These are phyloP conservation scores for Syncephalastrum sp. DNA, from an alignment of 371 early-diverging fungal species.

Conservation along the genomic window DNA sequence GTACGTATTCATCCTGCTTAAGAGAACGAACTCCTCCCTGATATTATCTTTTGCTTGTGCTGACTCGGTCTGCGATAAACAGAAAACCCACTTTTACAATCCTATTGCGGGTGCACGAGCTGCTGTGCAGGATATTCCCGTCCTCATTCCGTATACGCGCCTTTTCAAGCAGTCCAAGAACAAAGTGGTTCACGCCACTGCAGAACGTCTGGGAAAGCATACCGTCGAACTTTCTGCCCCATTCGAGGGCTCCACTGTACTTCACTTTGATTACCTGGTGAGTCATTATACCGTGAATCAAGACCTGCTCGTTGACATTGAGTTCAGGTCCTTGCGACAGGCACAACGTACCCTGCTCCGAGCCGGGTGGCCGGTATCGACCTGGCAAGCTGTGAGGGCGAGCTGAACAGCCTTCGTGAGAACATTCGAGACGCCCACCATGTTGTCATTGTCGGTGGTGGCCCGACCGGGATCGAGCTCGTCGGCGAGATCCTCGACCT, in stretches of 20 bases:
- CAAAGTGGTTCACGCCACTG: conserved; percentile 31
- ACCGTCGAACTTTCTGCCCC: conserved; percentile 15
- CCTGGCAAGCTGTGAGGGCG: conserved; percentile 22
- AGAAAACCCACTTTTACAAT: conserved; percentile 39
- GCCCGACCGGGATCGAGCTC: conserved; percentile 56
- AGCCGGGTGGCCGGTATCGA: conserved; percentile 10
- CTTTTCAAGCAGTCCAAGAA: conserved; percentile 22
- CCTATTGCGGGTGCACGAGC: conserved; percentile 27
- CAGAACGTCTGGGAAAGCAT: conserved; percentile 15
- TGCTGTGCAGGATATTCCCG: conserved; percentile 20
- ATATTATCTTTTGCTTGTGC: no score
- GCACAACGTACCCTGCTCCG: conserved; percentile 25
- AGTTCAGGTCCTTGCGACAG: conserved; percentile 26
- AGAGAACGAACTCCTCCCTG: no score
- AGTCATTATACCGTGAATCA: no score
- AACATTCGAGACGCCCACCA: conserved; percentile 41
- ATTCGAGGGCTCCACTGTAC: conserved; percentile 11
- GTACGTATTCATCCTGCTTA: background rate
- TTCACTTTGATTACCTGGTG: conserved; percentile 24
- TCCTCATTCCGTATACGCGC: conserved; percentile 28
- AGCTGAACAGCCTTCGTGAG: conserved; percentile 25
- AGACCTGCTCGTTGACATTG: no score
- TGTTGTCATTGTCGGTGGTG: conserved; percentile 58
- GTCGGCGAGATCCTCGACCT: conserved; percentile 49
- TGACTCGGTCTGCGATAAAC: background rate